Evolutionary conservation across 1,139 yeast genomes (phyloP), one percentile per base, ranked within the genome.

Genomic region (Protomyces arabidopsidicola): DNA sequence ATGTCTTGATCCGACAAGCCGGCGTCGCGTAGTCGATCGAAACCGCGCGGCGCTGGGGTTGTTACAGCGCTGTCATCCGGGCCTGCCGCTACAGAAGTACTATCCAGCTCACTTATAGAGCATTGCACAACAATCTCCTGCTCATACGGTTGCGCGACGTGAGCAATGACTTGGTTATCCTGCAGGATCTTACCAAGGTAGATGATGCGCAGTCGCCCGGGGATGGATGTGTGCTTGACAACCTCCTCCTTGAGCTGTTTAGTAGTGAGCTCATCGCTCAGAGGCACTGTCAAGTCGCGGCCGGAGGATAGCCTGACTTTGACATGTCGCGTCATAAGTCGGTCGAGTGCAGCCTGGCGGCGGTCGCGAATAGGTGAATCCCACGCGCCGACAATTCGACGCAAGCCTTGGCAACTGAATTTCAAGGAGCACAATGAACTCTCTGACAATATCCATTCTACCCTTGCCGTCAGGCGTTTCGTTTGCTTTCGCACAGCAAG

Each of bases 1-100:
- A 65, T 36, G 20, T 65, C 65, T 27, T 56, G 35, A 2, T 65
- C 67, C 3, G 66, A 53, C 12, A 64, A 45, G 22, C 68, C 68
- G 10, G 67, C 68, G 4, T 50, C 54, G n/a, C 66, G 52, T 14
- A 66, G 45, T 12, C 69, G 59, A 54, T 66, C 69, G 24, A 66
- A 66, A 1, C 69, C 66, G 22, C 65, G 64, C 65, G 63, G 69
- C 18, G 36, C 36, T 8, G 53, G 53, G 3, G 53, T 50, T 18
- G 6, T 8, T n/a, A 12, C 9, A 22, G 12, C 36, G n/a, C 10
- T 34, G 20, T 6, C 16, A 9, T 27, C 34, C 20, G 36, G 10
- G n/a, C n/a, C 36, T 3, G 53, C n/a, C 12, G n/a, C 34, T 22
- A 18, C 53, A 8, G 35, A 10, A 2, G 36, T 6, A 9, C 5